phyloP scores from a whole-genome alignment of 2,329 filamentous ascomycete species.

The Colletotrichum endophyticum region DNA sequence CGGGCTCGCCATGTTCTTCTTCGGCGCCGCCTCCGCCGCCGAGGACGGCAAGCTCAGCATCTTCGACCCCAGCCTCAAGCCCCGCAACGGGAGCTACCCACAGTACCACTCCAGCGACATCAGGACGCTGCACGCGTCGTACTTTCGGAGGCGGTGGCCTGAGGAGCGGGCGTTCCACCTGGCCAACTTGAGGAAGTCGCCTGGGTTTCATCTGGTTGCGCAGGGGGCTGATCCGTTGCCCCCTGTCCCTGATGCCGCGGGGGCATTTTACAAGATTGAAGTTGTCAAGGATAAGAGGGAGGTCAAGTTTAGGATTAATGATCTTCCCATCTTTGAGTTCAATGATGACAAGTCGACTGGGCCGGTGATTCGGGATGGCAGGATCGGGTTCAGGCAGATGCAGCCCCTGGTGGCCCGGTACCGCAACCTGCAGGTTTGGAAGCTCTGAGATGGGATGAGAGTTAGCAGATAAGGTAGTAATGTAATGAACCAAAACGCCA shows the following conservation, averaged over 20 bases:
- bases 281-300: slow-evolving; percentile 33
- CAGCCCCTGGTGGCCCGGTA: slow-evolving; percentile 32
- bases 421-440: slow-evolving; percentile 35
- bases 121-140: slow-evolving; percentile 24
- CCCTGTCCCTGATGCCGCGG: slow-evolving; percentile 29
- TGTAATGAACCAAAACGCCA: background rate
- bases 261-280: slow-evolving; percentile 33
- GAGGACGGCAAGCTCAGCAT: slow-evolving; percentile 26
- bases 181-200: slow-evolving; percentile 33
- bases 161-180: slow-evolving; percentile 33
- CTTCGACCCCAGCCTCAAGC: slow-evolving; percentile 29
- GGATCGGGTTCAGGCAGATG: slow-evolving; percentile 36
- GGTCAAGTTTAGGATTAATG: slow-evolving; percentile 32
- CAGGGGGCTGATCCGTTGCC: slow-evolving; percentile 33
- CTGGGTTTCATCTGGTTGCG: slow-evolving; percentile 31
- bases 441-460: slow-evolving; percentile 3
- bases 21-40: slow-evolving; percentile 30
- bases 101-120: slow-evolving; percentile 27
- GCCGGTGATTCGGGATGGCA: slow-evolving; percentile 25
- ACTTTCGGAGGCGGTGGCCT: slow-evolving; percentile 27
- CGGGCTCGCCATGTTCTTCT: slow-evolving; percentile 38
- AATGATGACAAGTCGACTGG: slow-evolving; percentile 32
- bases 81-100: slow-evolving; percentile 28
- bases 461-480: fast-evolving
- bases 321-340: slow-evolving; percentile 29